A percentile compares a stretch with the other conserved stretches of the same genome.
Conservation (phyloP, 2,329 filamentous ascomycete genomes). For the Colletotrichum paranaense region DNA sequence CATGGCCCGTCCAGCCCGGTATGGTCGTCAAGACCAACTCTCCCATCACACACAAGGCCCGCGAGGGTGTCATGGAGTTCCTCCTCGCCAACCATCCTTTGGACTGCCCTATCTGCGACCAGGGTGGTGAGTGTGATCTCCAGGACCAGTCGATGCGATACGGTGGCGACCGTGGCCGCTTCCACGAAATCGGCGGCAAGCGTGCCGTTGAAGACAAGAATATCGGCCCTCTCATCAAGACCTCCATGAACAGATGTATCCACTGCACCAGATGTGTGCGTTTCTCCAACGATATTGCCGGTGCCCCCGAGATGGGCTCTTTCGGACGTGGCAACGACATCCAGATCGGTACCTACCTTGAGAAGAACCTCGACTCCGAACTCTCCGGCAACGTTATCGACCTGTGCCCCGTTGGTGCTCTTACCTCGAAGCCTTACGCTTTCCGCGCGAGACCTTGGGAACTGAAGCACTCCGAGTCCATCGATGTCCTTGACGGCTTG, state of each 20-base stretch:
- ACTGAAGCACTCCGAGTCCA: conserved; percentile 93
- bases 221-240: conserved; percentile 97
- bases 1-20: conserved; percentile 97
- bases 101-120: conserved; percentile 97
- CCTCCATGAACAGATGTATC: conserved; percentile 99
- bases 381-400: conserved; percentile 98
- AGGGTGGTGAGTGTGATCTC: conserved; percentile 98
- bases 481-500: conserved; percentile 92
- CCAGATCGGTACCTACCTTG: conserved; percentile 97
- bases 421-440: conserved; percentile 97
- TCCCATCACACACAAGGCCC: conserved; percentile 93
- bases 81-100: conserved; percentile 95
- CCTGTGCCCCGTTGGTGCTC: conserved; percentile 94
- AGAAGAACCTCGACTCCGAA: conserved; percentile 93
- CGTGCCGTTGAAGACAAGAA: conserved; percentile 99
- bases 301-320: conserved; percentile 94
- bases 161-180: conserved; percentile 93
- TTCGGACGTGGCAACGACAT: conserved; percentile 96
- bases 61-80: conserved; percentile 99
- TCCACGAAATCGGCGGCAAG: conserved; percentile 96
- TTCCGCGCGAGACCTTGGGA: conserved; percentile 98
- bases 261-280: conserved; percentile 98
- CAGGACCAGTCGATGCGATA: conserved; percentile 99
- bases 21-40: conserved; percentile 99
- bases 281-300: conserved; percentile 97